Evolutionary conservation across 148 eudicot genomes (phyloP), one percentile per base, ranked within the genome.

Genomic region (Spergularia bocconei): DNA sequence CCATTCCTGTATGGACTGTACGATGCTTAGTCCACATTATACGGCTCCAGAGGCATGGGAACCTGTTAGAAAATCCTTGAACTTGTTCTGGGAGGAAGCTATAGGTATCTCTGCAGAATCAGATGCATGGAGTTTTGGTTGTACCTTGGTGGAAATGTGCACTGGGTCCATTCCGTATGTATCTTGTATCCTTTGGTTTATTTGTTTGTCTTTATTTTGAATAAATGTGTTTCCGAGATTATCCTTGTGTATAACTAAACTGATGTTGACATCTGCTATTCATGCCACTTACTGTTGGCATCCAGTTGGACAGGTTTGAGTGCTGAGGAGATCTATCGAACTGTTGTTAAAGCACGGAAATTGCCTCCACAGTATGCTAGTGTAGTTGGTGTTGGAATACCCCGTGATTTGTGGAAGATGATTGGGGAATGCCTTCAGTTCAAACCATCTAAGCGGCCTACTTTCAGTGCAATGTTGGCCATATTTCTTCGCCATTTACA

Each of bases 21-120:
- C 96, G 55, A 89, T 94, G 96, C 87, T 94, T 60, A 90, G 92
- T 81, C 98, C 97, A 65, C 91, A 90, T 79, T 89, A 94, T 84
- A 92, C 97, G 54, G 98, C 98, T 75, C 98, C 98, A 11, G 98
- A 94, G 83, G 97, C 97, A 16, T 94, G 98, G 98, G 98, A 94
- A 80, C 98, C 98, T 69, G 93, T 86, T 51, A 89, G 87, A 82
- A 94, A 92, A 81, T 85, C 98, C n/a, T 78, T 91, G 69, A 91
- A 90, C 81, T 78, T 87, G 70, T 94, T 94, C 63, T 86, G 98
- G 97, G 98, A 94, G 47, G 96, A 89, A 55, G 93, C 92, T 62
- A 88, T 94, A 70, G 97, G 98, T 72, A 94, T 94, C 75, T 94
- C 98, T 54, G 81, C 87, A 21, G 98, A 94, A 78, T 94, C 96